Conservation (phyloP, 345 rosid genomes). For the Rhizophora apiculata region DNA sequence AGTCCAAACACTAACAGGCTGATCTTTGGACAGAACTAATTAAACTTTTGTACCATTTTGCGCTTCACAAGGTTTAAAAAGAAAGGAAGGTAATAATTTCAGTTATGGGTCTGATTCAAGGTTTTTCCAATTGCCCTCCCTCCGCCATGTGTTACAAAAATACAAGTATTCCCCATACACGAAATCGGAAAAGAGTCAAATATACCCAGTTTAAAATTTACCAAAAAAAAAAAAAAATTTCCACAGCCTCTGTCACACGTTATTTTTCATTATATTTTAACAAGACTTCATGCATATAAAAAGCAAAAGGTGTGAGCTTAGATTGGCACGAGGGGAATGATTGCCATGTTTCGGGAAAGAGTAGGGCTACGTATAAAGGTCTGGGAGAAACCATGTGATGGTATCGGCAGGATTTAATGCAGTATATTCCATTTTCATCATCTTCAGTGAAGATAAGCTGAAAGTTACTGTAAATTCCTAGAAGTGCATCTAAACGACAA, state of each 20-base stretch:
- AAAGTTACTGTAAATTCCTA: neutral
- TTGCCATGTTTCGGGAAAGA: neutral
- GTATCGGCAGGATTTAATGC: neutral
- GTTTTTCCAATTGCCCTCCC: too few relatives aligned
- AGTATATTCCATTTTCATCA: slow-evolving; percentile 22
- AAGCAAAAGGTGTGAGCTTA: neutral
- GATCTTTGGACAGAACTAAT: neutral
- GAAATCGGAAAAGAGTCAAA: too few relatives aligned
- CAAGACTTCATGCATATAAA: too few relatives aligned
- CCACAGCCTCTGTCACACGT: too few relatives aligned
- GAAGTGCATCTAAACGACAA: neutral
- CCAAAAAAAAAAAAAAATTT: too few relatives aligned
- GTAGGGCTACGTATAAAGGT: neutral
- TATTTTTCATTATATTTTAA: too few relatives aligned
- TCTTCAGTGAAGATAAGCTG: slow-evolving; percentile 16
- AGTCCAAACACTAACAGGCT: neutral
- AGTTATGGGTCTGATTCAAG: too few relatives aligned
- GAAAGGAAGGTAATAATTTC: too few relatives aligned
- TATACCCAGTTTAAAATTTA: too few relatives aligned
- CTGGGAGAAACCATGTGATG: neutral
- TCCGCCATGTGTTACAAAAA: too few relatives aligned
- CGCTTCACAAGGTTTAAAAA: neutral
- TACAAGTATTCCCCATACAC: too few relatives aligned
- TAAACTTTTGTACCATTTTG: neutral
- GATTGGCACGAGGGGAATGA: neutral